phyloP scores from a whole-genome alignment of 345 rosid genomes.

The Aegle marmelos region DNA sequence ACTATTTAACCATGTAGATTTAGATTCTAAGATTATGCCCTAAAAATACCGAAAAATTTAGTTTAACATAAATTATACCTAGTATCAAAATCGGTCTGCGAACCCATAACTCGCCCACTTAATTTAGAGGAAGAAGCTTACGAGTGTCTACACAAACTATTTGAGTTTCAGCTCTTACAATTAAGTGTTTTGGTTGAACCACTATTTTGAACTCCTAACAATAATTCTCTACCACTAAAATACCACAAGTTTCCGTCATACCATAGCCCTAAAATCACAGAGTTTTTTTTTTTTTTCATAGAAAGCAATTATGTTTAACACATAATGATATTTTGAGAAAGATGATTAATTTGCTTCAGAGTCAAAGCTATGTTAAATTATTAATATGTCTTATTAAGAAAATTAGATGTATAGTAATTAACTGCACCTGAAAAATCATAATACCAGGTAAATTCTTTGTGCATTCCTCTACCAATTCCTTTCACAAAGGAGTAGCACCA shows the following conservation, averaged over 20 bases:
- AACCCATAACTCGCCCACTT: conserved; percentile 80
- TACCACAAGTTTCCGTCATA: conserved; percentile 83
- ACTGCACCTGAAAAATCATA: conserved; percentile 64
- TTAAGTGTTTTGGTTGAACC: conserved; percentile 79
- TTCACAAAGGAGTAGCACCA: too few relatives aligned
- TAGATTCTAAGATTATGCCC: too few relatives aligned
- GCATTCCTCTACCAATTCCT: conserved; percentile 88
- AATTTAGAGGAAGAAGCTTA: conserved; percentile 76
- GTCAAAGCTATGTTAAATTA: too few relatives aligned
- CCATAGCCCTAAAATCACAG: conserved; percentile 70
- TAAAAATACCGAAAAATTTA: too few relatives aligned
- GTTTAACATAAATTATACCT: conserved; percentile 42
- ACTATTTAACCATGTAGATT: too few relatives aligned
- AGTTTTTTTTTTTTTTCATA: conserved; percentile 5
- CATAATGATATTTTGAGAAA: too few relatives aligned
- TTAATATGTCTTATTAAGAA: neutral
- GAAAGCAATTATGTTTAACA: neutral
- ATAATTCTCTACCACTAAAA: conserved; percentile 58
- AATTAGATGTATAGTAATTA: neutral
- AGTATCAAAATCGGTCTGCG: conserved; percentile 93
- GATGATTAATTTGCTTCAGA: too few relatives aligned
- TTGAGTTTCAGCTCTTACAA: conserved; percentile 68
- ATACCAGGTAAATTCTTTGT: conserved; percentile 58
- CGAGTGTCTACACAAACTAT: conserved; percentile 54
- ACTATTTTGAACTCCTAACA: conserved; percentile 38